Evolutionary conservation across 208 protist species (phyloP), one percentile per base, ranked within the genome.

Genomic region (Trypanosoma lewisi): DNA sequence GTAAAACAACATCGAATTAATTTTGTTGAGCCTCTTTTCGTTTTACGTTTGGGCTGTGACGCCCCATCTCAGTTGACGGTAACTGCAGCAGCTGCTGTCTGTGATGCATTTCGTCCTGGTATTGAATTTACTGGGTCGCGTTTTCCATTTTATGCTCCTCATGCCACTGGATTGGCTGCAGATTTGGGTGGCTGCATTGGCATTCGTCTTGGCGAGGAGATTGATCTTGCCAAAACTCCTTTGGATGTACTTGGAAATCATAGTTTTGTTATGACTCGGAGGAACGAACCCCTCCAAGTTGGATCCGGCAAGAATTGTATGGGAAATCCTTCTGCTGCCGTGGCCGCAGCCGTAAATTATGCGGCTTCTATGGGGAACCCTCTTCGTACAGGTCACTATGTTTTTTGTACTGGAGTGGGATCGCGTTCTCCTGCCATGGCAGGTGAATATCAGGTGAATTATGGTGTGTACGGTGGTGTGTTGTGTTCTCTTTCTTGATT

Each of bases 81-180:
- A 1, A 60, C 51, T 37, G 51, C 73, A 19, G 64, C 21, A 19
- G 59, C 71, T 39, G 54, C 50, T 25, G n/a, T 63, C 48, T 67
- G 41, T 63, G 54, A 49, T 70, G 28, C 41, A 31, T 82, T 89
- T 54, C 60, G 55, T 63, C 67, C 80, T 14, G 69, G 76, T 1
- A 71, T 94, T 33, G 89, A 87, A 49, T 44, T 95, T 42, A 78
- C 70, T 49, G 89, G 89, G 7, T 84, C 89, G 44, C 73, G 89
- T 4, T 95, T 85, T 80, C 81, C 89, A 5, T 95, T 93, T 75
- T 95, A 82, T 53, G 67, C 79, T 11, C 83, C 89, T 28, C 75
- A 77, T 47, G 27, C 81, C 28, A 63, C 66, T 14, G 81, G 77
- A 27, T 78, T 85, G 48, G 85, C 82, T 28, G 83, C 80, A 33